Base-by-base conservation (phyloP, 352 stramenopile species). In the Globisporangium megalacanthum region DNA sequence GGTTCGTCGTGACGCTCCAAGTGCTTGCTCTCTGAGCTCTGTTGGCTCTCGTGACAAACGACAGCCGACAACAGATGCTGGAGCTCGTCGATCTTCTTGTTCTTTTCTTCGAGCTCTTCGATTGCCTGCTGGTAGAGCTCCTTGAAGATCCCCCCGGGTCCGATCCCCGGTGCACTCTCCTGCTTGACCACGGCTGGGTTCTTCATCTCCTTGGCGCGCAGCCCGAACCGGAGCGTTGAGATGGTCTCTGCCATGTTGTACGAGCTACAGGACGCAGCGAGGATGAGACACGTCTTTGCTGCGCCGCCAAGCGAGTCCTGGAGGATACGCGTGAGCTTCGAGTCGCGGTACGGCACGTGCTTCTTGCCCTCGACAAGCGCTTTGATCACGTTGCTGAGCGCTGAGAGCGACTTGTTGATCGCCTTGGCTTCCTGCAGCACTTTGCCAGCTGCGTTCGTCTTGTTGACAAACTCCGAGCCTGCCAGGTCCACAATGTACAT, bases 251-350 rank as follows among this genome's bases (percentile, higher is more conserved):
- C 19, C 69, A 90, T 84, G 61, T 92, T 89, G 64, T 86, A 90
- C 31, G 78, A 88, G 58, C 76, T 88, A 51, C 77, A 88, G 5
- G 81, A 90, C 8, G 98, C 76, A 6, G 96, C 97, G 1, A 97
- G 89, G 59, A 99, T 97, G 55, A 99, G 86, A 54, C 92, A 97
- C 17, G 95, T 98, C 68, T 98, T 98, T 52, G 91, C 95, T 35
- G 79, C 79, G 5, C 94, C 94, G 22, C 94, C 92, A 0, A 98
- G 73, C 25, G 82, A 94, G 62, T 98, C 92, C 66, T 94, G 81
- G 6, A 95, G 56, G 17, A 95, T 58, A n/a, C 79, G 65, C 17
- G 86, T 95, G 49, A 95, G 79, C 64, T 94, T 95, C 3, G 79
- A 92, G 57, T 95, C 83, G 4, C 85, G 70, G 50, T 95, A 93